phyloP scores from a whole-genome alignment of 371 early-diverging fungal genomes.

The Rhizopus arrhizus region DNA sequence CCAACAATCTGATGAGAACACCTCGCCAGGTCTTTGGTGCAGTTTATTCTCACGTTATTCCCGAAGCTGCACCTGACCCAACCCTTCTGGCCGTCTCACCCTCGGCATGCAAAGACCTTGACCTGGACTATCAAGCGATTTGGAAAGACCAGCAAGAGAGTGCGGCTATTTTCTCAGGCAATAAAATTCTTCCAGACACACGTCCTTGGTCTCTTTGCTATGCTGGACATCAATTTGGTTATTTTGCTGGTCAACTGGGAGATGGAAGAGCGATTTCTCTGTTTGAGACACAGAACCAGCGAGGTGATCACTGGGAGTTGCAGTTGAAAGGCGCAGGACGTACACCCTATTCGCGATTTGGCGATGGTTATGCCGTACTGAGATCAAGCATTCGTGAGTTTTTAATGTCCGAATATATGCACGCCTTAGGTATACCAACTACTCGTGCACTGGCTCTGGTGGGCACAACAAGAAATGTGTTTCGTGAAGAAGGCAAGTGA shows the following conservation, averaged over 20 bases:
- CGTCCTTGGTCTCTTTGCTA: conserved; percentile 85
- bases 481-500: conserved; percentile 59
- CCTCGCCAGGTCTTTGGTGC: conserved; percentile 65
- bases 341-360: conserved; percentile 87
- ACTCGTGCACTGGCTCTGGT: conserved; percentile 77
- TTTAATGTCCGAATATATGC: conserved; percentile 78
- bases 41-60: conserved; percentile 61
- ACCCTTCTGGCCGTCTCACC: conserved; percentile 47
- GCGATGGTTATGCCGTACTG: conserved; percentile 86
- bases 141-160: conserved; percentile 25
- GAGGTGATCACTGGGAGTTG: conserved; percentile 70
- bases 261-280: conserved; percentile 89
- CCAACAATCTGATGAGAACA: conserved; percentile 33
- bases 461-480: conserved; percentile 63
- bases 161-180: conserved; percentile 49
- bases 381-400: conserved; percentile 86
- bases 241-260: conserved; percentile 76
- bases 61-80: conserved; percentile 55
- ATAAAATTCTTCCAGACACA: conserved; percentile 47
- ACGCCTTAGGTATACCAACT: conserved; percentile 79
- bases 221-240: conserved; percentile 91
- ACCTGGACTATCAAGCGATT: conserved; percentile 40
- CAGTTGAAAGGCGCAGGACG: conserved; percentile 87
- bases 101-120: conserved; percentile 40
- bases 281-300: conserved; percentile 48